These are phyloP conservation scores for Phytophthora capsici DNA, from an alignment of 352 stramenopile genomes.

Conservation along the genomic window DNA sequence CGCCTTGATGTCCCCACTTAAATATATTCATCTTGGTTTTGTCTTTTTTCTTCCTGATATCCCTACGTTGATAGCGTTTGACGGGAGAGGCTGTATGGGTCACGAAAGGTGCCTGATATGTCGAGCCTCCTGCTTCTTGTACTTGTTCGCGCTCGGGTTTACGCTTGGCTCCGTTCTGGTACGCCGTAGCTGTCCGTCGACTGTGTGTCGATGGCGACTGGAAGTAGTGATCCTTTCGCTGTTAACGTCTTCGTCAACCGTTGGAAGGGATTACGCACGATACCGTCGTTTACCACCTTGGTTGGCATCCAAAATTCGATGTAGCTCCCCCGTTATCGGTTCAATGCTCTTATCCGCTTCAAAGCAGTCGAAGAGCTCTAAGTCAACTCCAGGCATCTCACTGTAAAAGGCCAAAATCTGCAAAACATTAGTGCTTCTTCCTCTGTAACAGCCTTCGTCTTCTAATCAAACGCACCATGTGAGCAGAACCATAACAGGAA, in stretches of 20 bases:
- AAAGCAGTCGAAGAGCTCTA: conserved; percentile 84
- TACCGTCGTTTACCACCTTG: conserved; percentile 39
- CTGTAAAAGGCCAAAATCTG: conserved; percentile 90
- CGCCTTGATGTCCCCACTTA: conserved; percentile 34
- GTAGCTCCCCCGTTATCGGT: conserved; percentile 72
- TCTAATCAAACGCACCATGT: conserved; percentile 53
- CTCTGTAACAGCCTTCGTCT: background rate
- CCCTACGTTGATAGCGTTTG: background rate
- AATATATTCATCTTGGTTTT: conserved; percentile 67
- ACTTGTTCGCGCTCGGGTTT: background rate
- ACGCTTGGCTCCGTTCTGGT: conserved; percentile 7
- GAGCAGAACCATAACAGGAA: conserved; percentile 79
- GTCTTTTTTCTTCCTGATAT: conserved; percentile 19
- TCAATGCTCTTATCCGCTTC: conserved; percentile 83
- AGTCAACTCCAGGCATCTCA: conserved; percentile 74
- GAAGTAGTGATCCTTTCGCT: background rate
- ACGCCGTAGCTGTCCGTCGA: background rate
- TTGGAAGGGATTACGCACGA: conserved; percentile 14
- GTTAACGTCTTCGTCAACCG: background rate
- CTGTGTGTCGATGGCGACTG: conserved; percentile 7
- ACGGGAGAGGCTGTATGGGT: background rate
- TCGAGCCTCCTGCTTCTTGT: conserved; percentile 5
- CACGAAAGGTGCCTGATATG: conserved; percentile 1
- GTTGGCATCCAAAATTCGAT: conserved; percentile 67
- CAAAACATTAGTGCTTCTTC: background rate